phyloP scores from a whole-genome alignment of 345 rosid genomes.

The Acer campestre region DNA sequence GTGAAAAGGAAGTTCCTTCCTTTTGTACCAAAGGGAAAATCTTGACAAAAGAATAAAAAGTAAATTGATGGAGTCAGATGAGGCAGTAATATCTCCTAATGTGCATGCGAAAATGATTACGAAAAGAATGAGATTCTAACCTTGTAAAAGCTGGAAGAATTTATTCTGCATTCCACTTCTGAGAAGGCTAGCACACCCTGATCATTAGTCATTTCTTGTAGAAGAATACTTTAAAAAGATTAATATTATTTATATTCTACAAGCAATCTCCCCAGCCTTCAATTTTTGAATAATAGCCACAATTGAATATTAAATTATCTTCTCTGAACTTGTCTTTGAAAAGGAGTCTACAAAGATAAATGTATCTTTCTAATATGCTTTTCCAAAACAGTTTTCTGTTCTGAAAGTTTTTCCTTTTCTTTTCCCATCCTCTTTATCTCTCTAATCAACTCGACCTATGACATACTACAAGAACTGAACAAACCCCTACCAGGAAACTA shows the following conservation, averaged over 20 bases:
- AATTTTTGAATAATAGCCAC: conserved; percentile 3
- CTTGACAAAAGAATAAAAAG: conserved; percentile 22
- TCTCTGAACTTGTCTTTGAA: not conserved
- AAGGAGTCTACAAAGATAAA: not conserved
- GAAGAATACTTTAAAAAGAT: conserved; percentile 20
- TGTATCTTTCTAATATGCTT: not conserved
- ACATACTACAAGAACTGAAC: not conserved
- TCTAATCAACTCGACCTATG: not conserved
- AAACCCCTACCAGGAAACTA: not conserved
- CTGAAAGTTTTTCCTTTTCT: not conserved
- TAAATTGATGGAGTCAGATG: conserved; percentile 11
- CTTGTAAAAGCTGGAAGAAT: conserved; percentile 48
- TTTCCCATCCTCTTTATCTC: not conserved
- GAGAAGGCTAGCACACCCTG: conserved; percentile 9
- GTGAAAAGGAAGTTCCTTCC: conserved; percentile 19
- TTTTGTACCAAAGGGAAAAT: conserved; percentile 18
- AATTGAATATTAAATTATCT: not conserved
- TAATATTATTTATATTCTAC: conserved; percentile 13
- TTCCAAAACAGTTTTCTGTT: not conserved
- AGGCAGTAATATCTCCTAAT: conserved; percentile 21
- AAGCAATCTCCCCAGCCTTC: conserved; percentile 19
- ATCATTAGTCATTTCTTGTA: conserved; percentile 22
- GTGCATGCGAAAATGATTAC: conserved; percentile 31
- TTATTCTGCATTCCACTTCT: conserved; percentile 39
- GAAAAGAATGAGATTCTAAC: conserved; percentile 48